Evolutionary conservation across 495 filamentous ascomycete genomes (phyloP), one percentile per base, ranked within the genome.

Genomic region (Xylaria cubensis): DNA sequence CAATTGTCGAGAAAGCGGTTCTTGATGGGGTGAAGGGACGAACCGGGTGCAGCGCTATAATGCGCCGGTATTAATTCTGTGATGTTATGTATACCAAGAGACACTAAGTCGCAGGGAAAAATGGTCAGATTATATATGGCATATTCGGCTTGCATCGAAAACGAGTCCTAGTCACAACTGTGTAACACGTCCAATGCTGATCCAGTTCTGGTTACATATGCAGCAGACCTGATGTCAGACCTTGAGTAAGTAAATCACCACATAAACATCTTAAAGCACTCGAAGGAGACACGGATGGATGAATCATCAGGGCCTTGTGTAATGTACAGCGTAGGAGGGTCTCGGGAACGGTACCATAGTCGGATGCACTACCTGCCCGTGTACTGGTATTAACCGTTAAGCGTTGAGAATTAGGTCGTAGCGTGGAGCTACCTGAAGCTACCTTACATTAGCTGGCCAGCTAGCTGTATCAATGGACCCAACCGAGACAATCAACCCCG

Each of bases 361-460:
- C 21, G 15, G 51, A 19, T 56, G 7, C 7, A 10, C 21, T 32
- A 56, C 24, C 10, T 56, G 26, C 53, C 53, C 24, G 26, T 56
- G 24, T 32, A 32, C 13, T 32, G 13, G 24, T 32, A 56, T 17
- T 15, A 17, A 32, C 19, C 3, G 26, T 29, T 32, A 32, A 12
- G 53, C 5, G 29, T 56, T 56, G 10, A 32, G 17, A 32, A 21
- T 56, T 51, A 50, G 36, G 61, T 42, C 61, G 39, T 42, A 42
- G 50, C 65, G 65, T 56, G 65, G 65, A 67, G 65, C 65, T 56
- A 42, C 44, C 50, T 67, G 17, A 53, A 67, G 64, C 64, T 67
- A 67, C 64, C 39, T 39, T 67, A 67, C 64, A 67, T 67, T 67
- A 67, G 46, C 46, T 67, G 29, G 63, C 44, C 9, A 24, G 41